Conservation (phyloP, 2,329 filamentous ascomycete species). For the Ophiostoma sp. region DNA sequence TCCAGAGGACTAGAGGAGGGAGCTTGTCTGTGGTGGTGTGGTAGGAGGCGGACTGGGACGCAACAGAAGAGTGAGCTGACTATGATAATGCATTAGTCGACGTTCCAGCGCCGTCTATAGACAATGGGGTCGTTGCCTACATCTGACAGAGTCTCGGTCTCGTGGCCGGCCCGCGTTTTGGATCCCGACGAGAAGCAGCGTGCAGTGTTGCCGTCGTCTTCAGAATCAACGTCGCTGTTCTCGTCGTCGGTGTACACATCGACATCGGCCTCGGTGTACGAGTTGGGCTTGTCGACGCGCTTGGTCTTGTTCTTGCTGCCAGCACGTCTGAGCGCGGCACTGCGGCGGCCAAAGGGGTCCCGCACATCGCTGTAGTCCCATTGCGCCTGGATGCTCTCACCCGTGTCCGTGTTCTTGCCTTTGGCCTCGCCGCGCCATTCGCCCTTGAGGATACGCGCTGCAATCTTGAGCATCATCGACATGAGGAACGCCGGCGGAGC, state of each 20-base stretch:
- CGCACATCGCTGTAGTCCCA: constrained; percentile 58
- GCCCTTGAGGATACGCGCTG: constrained; percentile 64
- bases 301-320: constrained; percentile 4
- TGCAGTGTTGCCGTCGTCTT: constrained; percentile 18
- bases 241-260: constrained; percentile 25
- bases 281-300: background rate
- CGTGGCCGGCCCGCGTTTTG: background rate
- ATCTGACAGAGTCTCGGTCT: constrained; percentile 23
- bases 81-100: constrained; percentile 20
- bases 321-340: background rate
- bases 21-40: constrained; percentile 7
- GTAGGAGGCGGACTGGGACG: background rate
- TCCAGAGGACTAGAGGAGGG: background rate
- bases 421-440: constrained; percentile 58
- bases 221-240: constrained; percentile 19
- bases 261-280: constrained; percentile 24
- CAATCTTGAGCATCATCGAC: constrained; percentile 73
- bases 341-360: constrained; percentile 25
- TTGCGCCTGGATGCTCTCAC: constrained; percentile 51
- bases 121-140: constrained; percentile 23
- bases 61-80: background rate
- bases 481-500: constrained; percentile 77
- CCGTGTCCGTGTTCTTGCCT: constrained; percentile 46
- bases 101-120: constrained; percentile 26
- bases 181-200: constrained; percentile 14